phyloP scores from a whole-genome alignment of 2,329 filamentous ascomycete genomes.

The Blastomyces parvus region DNA sequence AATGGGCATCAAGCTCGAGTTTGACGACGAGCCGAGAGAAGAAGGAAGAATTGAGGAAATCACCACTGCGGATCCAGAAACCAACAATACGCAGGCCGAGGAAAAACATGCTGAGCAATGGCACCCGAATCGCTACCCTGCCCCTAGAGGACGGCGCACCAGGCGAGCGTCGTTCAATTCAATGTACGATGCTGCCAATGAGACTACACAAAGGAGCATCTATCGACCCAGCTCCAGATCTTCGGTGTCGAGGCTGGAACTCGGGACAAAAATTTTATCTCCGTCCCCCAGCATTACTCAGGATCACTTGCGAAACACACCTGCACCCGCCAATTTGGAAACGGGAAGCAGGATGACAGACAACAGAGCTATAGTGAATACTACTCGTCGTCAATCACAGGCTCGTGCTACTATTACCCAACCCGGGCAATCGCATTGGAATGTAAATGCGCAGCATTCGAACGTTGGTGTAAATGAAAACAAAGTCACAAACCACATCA shows the following conservation, averaged over 20 bases:
- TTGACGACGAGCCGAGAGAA: conserved; percentile 33
- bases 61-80: conserved; percentile 7
- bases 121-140: conserved; percentile 22
- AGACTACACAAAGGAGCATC: conserved; percentile 39
- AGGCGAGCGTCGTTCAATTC: conserved; percentile 49
- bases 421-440: not conserved
- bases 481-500: not conserved
- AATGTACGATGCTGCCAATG: conserved; percentile 43
- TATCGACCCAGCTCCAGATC: conserved; percentile 35
- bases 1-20: conserved; percentile 63
- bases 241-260: conserved; percentile 35
- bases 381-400: not conserved
- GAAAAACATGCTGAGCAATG: conserved; percentile 11
- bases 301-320: conserved; percentile 21
- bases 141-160: conserved; percentile 23
- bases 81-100: conserved; percentile 14
- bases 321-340: conserved; percentile 1
- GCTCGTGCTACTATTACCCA: not conserved
- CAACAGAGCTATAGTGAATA: not conserved
- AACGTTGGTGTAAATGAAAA: not conserved
- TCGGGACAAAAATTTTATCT: conserved; percentile 16
- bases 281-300: conserved; percentile 2
- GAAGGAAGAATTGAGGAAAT: not conserved
- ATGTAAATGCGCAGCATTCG: not conserved
- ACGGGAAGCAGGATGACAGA: conserved; percentile 7